Evolutionary conservation across 2,329 filamentous ascomycete species (phyloP).

Genomic region (Talaromyces albobiverticillius): DNA sequence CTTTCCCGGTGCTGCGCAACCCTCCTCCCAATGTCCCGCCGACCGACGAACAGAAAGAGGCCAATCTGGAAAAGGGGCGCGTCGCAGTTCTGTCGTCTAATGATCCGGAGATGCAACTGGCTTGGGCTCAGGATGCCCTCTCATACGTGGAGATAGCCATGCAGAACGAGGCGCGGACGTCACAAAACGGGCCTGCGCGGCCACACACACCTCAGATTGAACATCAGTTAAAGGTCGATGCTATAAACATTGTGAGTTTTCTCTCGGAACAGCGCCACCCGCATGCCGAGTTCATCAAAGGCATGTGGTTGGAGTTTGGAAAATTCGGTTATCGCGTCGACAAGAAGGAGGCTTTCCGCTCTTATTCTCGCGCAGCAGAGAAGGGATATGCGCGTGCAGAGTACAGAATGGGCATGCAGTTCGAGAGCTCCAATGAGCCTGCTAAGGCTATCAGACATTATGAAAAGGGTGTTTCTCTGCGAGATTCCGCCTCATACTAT

Average conservation of each 20-base stretch:
- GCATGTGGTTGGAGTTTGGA: constrained; percentile 97
- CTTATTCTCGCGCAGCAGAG: constrained; percentile 81
- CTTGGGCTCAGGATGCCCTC: constrained; percentile 91
- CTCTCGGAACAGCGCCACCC: constrained; percentile 89
- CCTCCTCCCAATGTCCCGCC: constrained; percentile 85
- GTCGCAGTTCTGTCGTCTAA: constrained; percentile 84
- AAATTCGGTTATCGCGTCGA: constrained; percentile 89
- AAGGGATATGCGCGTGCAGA: constrained; percentile 84
- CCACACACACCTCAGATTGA: constrained; percentile 81
- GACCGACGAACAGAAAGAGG: constrained; percentile 90
- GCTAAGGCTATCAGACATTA: constrained; percentile 91
- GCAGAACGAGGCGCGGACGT: constrained; percentile 70
- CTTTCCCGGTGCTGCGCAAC: constrained; percentile 79
- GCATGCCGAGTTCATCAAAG: constrained; percentile 87
- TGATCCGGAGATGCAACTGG: constrained; percentile 92
- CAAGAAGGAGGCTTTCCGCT: constrained; percentile 88
- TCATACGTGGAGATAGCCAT: constrained; percentile 81
- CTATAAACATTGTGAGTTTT: constrained; percentile 87
- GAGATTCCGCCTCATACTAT: constrained; percentile 83
- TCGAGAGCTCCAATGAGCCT: constrained; percentile 90
- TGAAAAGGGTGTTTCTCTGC: constrained; percentile 70
- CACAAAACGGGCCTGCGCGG: constrained; percentile 57
- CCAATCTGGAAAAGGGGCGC: constrained; percentile 80
- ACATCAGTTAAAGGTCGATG: constrained; percentile 82
- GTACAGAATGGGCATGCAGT: constrained; percentile 98